phyloP scores from a whole-genome alignment of 108 stramenopile genomes.

The Bacterosira constricta region DNA sequence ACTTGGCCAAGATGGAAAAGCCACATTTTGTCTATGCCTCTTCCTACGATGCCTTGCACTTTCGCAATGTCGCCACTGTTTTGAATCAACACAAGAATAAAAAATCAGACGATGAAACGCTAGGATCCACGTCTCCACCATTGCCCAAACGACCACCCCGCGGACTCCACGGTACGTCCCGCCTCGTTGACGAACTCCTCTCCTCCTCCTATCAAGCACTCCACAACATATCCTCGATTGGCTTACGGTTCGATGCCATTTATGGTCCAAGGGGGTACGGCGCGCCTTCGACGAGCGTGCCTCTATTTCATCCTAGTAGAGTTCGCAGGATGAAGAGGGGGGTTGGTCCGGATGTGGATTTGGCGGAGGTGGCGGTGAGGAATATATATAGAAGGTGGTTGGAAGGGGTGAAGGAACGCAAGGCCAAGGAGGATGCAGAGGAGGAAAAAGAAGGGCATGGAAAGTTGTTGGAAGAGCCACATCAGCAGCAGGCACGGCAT shows the following conservation, averaged over 20 bases:
- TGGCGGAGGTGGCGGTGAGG: constrained; percentile 36
- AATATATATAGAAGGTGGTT: constrained; percentile 27
- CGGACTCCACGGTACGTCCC: constrained; percentile 37
- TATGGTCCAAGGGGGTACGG: constrained; percentile 80
- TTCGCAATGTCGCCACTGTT: constrained; percentile 23
- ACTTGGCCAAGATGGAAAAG: constrained; percentile 13
- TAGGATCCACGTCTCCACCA: not conserved
- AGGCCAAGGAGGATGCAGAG: not conserved
- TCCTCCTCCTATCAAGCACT: constrained; percentile 57
- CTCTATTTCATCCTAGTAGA: constrained; percentile 27
- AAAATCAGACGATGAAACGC: constrained; percentile 17
- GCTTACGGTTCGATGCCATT: constrained; percentile 61
- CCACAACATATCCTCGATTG: constrained; percentile 52
- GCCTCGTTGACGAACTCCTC: constrained; percentile 71
- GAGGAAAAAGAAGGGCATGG: not conserved
- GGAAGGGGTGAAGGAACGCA: not conserved
- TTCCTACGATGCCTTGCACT: constrained; percentile 39
- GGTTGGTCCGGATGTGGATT: constrained; percentile 30
- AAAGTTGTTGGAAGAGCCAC: not conserved
- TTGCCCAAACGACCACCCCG: constrained; percentile 11
- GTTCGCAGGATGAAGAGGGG: constrained; percentile 19
- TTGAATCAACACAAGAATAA: constrained; percentile 22
- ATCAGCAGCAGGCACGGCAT: too few species aligned
- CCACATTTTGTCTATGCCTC: constrained; percentile 52
- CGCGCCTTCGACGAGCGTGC: constrained; percentile 48